Evolutionary conservation across 1,284 basidiomycete species (phyloP).

Genomic region (Apiotrichum sp.): DNA sequence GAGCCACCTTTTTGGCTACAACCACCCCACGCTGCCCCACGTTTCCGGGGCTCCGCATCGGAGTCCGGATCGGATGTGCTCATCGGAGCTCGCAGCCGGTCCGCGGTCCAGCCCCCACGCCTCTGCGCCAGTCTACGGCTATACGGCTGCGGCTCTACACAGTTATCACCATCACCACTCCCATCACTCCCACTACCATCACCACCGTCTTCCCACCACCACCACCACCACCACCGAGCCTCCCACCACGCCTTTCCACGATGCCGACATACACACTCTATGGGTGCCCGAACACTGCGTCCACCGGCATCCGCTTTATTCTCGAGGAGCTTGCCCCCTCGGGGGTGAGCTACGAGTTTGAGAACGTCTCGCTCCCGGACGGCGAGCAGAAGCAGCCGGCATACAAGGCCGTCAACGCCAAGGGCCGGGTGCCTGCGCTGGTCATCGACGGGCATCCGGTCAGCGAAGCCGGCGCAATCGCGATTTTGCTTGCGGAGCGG

Average conservation of each 20-base stretch:
- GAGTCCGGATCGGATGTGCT: no score
- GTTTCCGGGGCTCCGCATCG: no score
- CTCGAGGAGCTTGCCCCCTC: conserved; percentile 18
- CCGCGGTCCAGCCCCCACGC: no score
- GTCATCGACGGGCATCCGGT: conserved; percentile 2
- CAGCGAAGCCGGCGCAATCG: conserved; percentile 22
- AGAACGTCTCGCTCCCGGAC: conserved; percentile 9
- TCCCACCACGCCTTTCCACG: neutral
- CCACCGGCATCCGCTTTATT: conserved; percentile 22
- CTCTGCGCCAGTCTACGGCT: no score
- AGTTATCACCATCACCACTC: no score
- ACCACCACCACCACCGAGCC: no score
- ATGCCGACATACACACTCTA: conserved; percentile 19
- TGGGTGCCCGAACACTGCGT: conserved; percentile 18
- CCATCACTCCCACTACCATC: no score
- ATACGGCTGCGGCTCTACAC: no score
- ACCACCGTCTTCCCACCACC: no score
- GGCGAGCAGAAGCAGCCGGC: conserved; percentile 15
- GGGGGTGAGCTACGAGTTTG: conserved; percentile 10
- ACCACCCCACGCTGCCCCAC: no score
- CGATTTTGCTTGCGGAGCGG: conserved; percentile 17
- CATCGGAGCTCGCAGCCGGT: no score
- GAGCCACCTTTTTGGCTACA: no score
- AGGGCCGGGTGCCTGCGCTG: conserved; percentile 23
- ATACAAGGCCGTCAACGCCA: conserved; percentile 22